Percentiles rank a stretch among this genome's conserved stretches.
These are phyloP conservation scores for Chytriomyces sp. DNA, from an alignment of 192 early-diverging fungal species.

Conservation along the genomic window DNA sequence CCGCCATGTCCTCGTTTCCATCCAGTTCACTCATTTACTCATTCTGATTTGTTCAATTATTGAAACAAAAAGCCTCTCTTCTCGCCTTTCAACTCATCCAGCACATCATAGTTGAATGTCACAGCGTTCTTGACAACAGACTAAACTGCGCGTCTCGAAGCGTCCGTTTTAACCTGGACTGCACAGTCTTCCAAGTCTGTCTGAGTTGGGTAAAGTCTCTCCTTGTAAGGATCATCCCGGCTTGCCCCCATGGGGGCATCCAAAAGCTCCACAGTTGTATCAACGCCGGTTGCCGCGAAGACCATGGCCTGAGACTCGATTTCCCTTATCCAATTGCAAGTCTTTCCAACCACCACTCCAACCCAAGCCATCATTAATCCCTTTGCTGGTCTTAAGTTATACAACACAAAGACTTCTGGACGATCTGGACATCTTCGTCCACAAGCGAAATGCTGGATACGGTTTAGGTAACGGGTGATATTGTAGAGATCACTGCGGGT, in stretches of 20 bases:
- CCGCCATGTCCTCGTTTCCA: too few relatives aligned
- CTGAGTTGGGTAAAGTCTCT: conserved; percentile 78
- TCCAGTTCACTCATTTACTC: too few relatives aligned
- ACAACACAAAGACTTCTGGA: conserved; percentile 58
- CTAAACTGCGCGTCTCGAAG: conserved; percentile 24
- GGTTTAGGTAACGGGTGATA: conserved; percentile 30
- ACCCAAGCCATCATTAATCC: conserved; percentile 28
- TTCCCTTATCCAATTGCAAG: conserved; percentile 71
- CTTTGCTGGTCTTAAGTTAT: conserved; percentile 90
- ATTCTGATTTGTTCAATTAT: too few relatives aligned
- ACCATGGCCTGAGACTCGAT: conserved; percentile 94
- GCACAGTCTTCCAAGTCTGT: conserved; percentile 95
- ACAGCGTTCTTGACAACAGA: conserved; percentile 19
- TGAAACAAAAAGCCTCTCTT: too few relatives aligned
- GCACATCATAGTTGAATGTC: conserved; percentile 6
- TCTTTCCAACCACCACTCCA: neutral
- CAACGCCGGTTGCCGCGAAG: conserved; percentile 75
- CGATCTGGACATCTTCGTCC: conserved; percentile 14
- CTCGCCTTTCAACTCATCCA: too few relatives aligned
- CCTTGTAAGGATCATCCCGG: conserved; percentile 87
- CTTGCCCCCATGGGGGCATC: conserved; percentile 76
- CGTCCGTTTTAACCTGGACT: conserved; percentile 66
- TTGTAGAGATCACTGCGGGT: conserved; percentile 26
- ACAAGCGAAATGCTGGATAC: conserved; percentile 25
- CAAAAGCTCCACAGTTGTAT: conserved; percentile 83